A percentile compares a stretch with the other conserved stretches of the same genome.
Evolutionary conservation across 805 yeast species (phyloP).

Genomic region (Candida schatavii): DNA sequence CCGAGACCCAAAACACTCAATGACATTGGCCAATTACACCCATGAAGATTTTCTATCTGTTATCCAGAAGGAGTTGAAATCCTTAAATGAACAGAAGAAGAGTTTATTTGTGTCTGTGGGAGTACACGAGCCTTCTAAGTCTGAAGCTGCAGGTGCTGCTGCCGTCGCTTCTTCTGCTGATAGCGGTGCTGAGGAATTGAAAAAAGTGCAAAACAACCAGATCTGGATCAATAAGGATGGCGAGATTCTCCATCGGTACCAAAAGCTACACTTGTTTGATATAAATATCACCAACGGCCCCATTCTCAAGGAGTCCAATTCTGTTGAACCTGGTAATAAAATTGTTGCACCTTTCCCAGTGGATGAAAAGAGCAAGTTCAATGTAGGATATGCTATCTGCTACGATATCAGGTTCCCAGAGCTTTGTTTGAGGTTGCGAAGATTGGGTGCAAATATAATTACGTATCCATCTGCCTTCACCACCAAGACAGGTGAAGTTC

Average conservation of each 20-base stretch:
- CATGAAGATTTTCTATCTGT: slow-evolving; percentile 38
- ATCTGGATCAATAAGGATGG: slow-evolving; percentile 71
- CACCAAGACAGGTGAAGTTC: slow-evolving; percentile 84
- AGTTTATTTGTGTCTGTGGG: slow-evolving; percentile 74
- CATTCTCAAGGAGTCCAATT: slow-evolving; percentile 67
- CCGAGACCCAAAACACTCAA: slow-evolving; percentile 62
- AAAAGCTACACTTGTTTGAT: slow-evolving; percentile 86
- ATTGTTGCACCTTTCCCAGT: slow-evolving; percentile 59
- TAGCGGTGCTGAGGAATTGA: slow-evolving; percentile 3
- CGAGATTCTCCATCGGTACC: slow-evolving; percentile 64
- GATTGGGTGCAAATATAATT: slow-evolving; percentile 70
- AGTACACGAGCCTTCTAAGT: slow-evolving; percentile 68
- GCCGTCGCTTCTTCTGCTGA: slow-evolving; percentile 5
- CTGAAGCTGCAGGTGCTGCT: slow-evolving; percentile 25
- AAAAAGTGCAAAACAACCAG: slow-evolving; percentile 63
- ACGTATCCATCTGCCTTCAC: slow-evolving; percentile 94
- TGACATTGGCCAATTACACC: slow-evolving; percentile 48
- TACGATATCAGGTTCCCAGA: slow-evolving; percentile 90
- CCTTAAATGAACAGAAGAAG: slow-evolving; percentile 20
- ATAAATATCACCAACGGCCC: slow-evolving; percentile 84
- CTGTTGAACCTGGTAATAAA: slow-evolving; percentile 75
- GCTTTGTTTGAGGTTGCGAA: slow-evolving; percentile 59
- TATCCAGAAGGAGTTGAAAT: slow-evolving; percentile 45
- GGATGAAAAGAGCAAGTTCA: slow-evolving; percentile 17
- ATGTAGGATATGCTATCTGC: slow-evolving; percentile 72